Evolutionary conservation across 805 yeast species (phyloP), one percentile per base, ranked within the genome.

Genomic region (Candida caryicola): DNA sequence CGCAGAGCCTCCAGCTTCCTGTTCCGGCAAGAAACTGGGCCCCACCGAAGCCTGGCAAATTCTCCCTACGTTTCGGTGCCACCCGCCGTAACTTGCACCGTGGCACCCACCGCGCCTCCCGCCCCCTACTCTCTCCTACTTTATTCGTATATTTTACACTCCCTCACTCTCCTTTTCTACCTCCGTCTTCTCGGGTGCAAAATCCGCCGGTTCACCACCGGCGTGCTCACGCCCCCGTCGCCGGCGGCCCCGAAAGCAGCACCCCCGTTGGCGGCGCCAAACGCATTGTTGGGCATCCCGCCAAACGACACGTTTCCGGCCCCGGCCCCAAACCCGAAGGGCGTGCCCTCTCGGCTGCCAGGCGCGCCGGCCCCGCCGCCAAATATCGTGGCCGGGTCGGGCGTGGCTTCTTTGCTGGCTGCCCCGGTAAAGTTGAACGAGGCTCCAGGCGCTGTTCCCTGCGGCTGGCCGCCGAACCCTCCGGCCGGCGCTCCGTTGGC

Each of bases 351-450:
- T 23, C 37, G 18, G 31, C 31, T 16, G 36, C 27, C 15, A 32
- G 40, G 10, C 3, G 28, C 29, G 9, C 41, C 50, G 8, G 41
- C 14, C 9, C 28, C 27, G 9, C 40, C 51, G 6, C 62, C 64
- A 40, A 63, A 63, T 10, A 62, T 54, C 34, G 47, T 40, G 1
- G 68, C 56, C 1, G 68, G 67, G 37, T 60, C 64, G 4, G 65
- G 64, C 2, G 61, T 50, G 1, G 58, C 47, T 30, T 58, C 60
- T 27, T 49, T 52, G 29, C 52, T 49, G 12, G 38, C 44, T 10
- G 25, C 10, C 10, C 25, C 25, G 8, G 59, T 53, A 37, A 59
- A 59, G 31, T 50, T 55, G 34, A 57, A 57, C 21, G 15, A 33
- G n/a, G n/a, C n/a, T n/a, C n/a, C n/a, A 17, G 44, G 40, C 5